Evolutionary conservation across 768 basidiomycete species (phyloP), one percentile per base, ranked within the genome.

Genomic region (Naganishia randhawae): DNA sequence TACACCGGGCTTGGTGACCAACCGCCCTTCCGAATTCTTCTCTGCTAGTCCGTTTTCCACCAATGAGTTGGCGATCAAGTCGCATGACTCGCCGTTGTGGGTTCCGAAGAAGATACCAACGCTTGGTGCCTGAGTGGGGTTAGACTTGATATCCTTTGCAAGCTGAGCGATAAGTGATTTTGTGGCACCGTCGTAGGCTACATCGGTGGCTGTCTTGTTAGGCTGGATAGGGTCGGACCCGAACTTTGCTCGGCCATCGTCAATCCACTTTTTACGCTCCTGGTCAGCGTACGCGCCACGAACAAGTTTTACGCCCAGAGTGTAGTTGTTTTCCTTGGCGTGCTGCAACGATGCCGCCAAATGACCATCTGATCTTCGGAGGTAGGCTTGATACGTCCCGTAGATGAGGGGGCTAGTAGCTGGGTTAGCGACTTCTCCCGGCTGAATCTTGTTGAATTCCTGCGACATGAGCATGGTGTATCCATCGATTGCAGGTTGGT

Each of bases 291-390:
- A 97, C 2, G 93, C 93, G 0, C 93, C 93, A 27, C 93, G 86
- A 33, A 96, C 93, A 54, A 97, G 88, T 79, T 96, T 97, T 65
- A 92, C 86, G 11, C 93, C 93, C 0, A 95, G 84, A 0, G 89
- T 83, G 75, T 90, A 95, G 41, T 85, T 83, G 70, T 87, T 82
- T 61, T 76, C 77, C 69, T 84, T 82, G 3, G 93, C 89, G 61
- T 90, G 88, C 16, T 79, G 80, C 51, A 94, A 81, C 41, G 86
- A 84, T 22, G 85, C 85, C 0, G 80, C 80, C 4, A 96, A 84
- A 71, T 91, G 87, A n/a, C 80, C 76, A 4, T 87, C 88, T 33
- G 66, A 88, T 87, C 91, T 84, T 50, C 85, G 85, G 27, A 96
- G 85, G 80, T 95, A 96, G 0, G 91, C 89, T 76, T 97, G 93